Evolutionary conservation across 2,329 filamentous ascomycete genomes (phyloP).

Genomic region (Pyrenophora graminea): DNA sequence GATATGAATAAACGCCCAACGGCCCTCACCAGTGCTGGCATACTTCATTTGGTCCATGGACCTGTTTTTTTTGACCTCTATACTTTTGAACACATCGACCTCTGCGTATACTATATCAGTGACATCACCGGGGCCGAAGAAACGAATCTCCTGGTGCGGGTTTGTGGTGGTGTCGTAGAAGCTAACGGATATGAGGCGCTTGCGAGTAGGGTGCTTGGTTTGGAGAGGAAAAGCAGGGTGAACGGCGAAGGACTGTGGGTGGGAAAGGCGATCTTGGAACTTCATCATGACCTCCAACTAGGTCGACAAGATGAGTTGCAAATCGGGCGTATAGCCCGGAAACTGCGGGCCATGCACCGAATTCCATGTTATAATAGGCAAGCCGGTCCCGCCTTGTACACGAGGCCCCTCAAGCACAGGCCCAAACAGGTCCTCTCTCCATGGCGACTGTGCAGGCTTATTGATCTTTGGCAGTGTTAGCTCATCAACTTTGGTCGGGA

Average conservation of each 20-base stretch:
- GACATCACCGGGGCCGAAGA: constrained; percentile 24
- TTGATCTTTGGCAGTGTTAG: no score
- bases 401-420: no score
- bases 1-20: constrained; percentile 24
- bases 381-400: no score
- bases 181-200: constrained; percentile 19
- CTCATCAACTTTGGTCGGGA: no score
- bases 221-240: constrained; percentile 25
- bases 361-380: no score
- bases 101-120: constrained; percentile 23
- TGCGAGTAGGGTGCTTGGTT: constrained; percentile 14
- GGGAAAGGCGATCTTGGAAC: constrained; percentile 11
- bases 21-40: constrained; percentile 15
- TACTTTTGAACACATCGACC: constrained; percentile 26
- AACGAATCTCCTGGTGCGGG: constrained; percentile 24
- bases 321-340: constrained; percentile 20
- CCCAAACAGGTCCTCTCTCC: no score
- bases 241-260: constrained; percentile 15
- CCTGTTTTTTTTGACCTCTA: not conserved
- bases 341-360: not conserved
- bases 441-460: no score
- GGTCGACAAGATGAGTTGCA: constrained; percentile 22
- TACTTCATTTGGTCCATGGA: constrained; percentile 4
- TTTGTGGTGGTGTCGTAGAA: constrained; percentile 27
- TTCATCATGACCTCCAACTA: constrained; percentile 26